Conservation (phyloP, 2,329 filamentous ascomycete genomes). For the Myriosclerotinia duriaeana region DNA sequence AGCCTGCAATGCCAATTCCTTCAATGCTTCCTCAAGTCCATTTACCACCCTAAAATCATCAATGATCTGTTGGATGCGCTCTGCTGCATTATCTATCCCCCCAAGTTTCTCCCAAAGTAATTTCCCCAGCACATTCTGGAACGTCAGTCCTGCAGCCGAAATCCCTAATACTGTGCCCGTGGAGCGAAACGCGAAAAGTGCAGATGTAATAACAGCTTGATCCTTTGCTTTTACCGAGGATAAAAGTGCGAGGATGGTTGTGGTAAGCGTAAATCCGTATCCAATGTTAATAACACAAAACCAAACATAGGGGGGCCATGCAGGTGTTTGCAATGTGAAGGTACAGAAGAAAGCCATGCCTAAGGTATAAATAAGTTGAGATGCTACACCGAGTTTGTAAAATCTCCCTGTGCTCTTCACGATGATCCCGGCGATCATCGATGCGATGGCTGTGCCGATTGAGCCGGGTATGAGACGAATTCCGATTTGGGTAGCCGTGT, state of each 20-base stretch:
- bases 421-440: conserved; percentile 60
- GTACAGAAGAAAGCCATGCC: conserved; percentile 52
- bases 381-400: conserved; percentile 62
- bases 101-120: conserved; percentile 25
- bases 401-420: conserved; percentile 70
- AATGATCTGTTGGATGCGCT: not conserved
- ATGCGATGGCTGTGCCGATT: conserved; percentile 56
- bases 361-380: conserved; percentile 47
- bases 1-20: conserved; percentile 12
- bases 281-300: conserved; percentile 52
- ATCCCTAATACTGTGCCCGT: conserved; percentile 67
- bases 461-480: conserved; percentile 66
- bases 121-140: conserved; percentile 26
- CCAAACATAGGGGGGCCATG: conserved; percentile 52
- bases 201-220: conserved; percentile 71
- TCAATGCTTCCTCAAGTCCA: not conserved
- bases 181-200: conserved; percentile 74
- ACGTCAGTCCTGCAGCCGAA: conserved; percentile 41
- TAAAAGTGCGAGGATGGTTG: conserved; percentile 67
- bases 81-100: conserved; percentile 13
- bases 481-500: conserved; percentile 62
- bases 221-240: conserved; percentile 65
- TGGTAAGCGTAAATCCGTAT: conserved; percentile 64
- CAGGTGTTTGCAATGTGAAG: conserved; percentile 54
- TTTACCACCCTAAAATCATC: conserved; percentile 13